Evolutionary conservation across 768 basidiomycete species (phyloP).

Genomic region (Agrocybe pediades): DNA sequence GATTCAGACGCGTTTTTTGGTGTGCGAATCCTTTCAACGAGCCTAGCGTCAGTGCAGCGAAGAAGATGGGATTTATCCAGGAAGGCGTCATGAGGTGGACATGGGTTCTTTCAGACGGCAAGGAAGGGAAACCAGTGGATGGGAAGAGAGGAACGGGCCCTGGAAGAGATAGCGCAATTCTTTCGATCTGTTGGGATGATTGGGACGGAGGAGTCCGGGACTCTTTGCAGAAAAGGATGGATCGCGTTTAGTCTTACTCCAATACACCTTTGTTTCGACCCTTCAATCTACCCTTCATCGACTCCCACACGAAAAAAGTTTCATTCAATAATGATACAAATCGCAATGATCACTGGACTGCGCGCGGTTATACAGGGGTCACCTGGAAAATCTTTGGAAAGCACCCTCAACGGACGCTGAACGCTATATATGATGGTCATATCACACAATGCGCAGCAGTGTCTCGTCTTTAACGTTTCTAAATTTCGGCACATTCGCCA

Average conservation of each 20-base stretch:
- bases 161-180: slow-evolving; percentile 38
- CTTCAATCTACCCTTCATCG: too few species aligned
- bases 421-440: too few species aligned
- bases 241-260: too few species aligned
- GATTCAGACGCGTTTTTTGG: slow-evolving; percentile 59
- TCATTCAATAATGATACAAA: background rate
- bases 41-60: slow-evolving; percentile 46
- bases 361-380: too few species aligned
- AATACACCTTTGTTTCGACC: background rate
- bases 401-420: too few species aligned
- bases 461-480: too few species aligned
- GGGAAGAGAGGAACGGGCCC: slow-evolving; percentile 30
- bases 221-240: slow-evolving; percentile 29
- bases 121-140: slow-evolving; percentile 25
- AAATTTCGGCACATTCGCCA: too few species aligned
- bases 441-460: too few species aligned
- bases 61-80: slow-evolving; percentile 51
- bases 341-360: too few species aligned
- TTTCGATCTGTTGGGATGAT: slow-evolving; percentile 48
- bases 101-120: slow-evolving; percentile 38
- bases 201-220: slow-evolving; percentile 45
- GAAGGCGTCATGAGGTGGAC: slow-evolving; percentile 54
- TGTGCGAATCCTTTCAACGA: slow-evolving; percentile 45
- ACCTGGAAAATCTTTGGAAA: too few species aligned
- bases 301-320: background rate